Percentiles rank a stretch among this genome's conserved stretches.
These are phyloP conservation scores for Beauveria pseudobassiana DNA, from an alignment of 2,329 filamentous ascomycete genomes.

Conservation along the genomic window DNA sequence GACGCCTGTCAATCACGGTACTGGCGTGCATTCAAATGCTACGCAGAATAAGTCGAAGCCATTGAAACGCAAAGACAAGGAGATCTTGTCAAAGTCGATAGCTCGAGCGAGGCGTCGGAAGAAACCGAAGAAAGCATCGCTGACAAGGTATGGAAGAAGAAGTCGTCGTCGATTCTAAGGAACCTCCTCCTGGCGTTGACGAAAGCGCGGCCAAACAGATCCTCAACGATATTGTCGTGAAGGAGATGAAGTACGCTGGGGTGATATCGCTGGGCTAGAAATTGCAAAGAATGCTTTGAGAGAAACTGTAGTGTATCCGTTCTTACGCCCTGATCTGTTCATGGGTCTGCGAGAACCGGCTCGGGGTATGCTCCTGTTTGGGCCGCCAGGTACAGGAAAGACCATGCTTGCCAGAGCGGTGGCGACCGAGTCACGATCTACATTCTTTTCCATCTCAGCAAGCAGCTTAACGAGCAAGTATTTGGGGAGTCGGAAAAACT, in stretches of 20 bases:
- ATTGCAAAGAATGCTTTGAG: constrained; percentile 86
- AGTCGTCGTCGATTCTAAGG: constrained; percentile 60
- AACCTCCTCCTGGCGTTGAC: constrained; percentile 74
- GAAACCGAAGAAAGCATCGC: constrained; percentile 32
- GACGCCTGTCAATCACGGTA: neutral
- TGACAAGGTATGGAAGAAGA: constrained; percentile 51
- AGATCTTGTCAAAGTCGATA: constrained; percentile 31
- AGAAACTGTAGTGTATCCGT: constrained; percentile 95
- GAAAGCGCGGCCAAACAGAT: constrained; percentile 80
- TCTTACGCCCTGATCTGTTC: constrained; percentile 89
- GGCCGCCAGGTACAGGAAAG: constrained; percentile 95
- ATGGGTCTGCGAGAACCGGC: constrained; percentile 92
- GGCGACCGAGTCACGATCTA: constrained; percentile 87
- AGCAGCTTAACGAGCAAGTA: constrained; percentile 94
- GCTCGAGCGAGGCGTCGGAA: constrained; percentile 40
- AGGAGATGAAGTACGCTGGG: constrained; percentile 92
- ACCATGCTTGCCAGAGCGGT: constrained; percentile 95
- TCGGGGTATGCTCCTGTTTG: constrained; percentile 90
- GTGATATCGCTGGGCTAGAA: constrained; percentile 84
- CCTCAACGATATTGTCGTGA: constrained; percentile 88
- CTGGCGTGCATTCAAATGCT: neutral
- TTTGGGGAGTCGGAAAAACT: constrained; percentile 92
- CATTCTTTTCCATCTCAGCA: constrained; percentile 95
- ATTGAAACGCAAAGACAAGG: constrained; percentile 26
- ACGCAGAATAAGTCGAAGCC: neutral